Evolutionary conservation across 441 rosid species (phyloP).

Genomic region (Eugenia klotzschiana): DNA sequence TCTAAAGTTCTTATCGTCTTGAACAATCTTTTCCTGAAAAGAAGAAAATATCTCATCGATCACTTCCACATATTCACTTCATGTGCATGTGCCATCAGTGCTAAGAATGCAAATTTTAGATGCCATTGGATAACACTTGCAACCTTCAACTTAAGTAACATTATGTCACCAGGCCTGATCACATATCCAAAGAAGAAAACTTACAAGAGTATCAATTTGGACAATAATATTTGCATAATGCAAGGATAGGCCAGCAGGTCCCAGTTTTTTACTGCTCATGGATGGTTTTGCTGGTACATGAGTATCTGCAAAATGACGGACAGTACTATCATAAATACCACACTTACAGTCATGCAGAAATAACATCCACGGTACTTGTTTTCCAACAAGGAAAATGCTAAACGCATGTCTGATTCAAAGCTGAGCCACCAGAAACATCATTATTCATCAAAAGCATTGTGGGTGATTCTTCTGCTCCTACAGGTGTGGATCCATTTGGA

Average conservation of each 20-base stretch:
- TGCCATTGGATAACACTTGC: background rate
- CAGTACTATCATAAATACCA: background rate
- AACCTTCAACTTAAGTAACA: background rate
- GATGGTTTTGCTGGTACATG: conserved; percentile 37
- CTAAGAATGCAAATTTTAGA: background rate
- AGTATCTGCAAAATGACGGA: conserved; percentile 29
- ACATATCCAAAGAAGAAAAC: conserved; percentile 13
- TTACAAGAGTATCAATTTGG: conserved; percentile 92
- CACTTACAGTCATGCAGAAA: background rate
- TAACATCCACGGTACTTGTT: background rate
- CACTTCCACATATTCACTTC: background rate
- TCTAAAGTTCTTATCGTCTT: background rate
- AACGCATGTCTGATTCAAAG: background rate
- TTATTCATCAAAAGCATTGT: background rate
- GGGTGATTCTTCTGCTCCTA: background rate
- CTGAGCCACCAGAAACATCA: background rate
- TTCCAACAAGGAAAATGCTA: background rate
- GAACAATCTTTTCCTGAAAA: background rate
- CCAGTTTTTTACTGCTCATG: conserved; percentile 41
- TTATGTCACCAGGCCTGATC: background rate
- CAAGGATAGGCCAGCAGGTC: conserved; percentile 90
- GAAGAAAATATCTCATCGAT: background rate
- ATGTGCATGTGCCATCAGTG: background rate
- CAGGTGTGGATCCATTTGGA: background rate
- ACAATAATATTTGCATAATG: conserved; percentile 92